Conservation (phyloP, 306 rosid genomes). For the Adenanthera pavonina region DNA sequence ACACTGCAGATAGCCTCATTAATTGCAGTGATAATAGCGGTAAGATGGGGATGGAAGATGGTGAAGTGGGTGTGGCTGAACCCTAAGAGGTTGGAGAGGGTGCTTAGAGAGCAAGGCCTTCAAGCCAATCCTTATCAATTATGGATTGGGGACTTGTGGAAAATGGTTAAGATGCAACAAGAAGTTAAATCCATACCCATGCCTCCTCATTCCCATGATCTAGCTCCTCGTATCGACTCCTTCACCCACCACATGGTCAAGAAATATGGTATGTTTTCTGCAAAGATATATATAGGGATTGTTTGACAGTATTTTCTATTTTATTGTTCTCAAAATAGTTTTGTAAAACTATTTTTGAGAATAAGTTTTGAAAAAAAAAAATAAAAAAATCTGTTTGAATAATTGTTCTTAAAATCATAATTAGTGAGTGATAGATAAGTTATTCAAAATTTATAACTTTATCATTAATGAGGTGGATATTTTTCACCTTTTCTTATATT, state of each 20-base stretch:
- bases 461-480: no score
- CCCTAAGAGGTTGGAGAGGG: slow-evolving; percentile 58
- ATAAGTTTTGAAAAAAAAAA: no score
- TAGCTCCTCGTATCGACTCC: background rate
- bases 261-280: background rate
- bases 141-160: slow-evolving; percentile 39
- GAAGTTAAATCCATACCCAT: background rate
- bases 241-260: background rate
- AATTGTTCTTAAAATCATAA: no score
- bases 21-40: background rate
- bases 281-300: background rate
- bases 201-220: background rate
- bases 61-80: slow-evolving; percentile 60
- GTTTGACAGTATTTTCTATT: no score
- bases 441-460: no score
- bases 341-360: no score
- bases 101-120: slow-evolving; percentile 54
- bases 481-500: no score
- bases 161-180: background rate
- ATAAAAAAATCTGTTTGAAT: no score
- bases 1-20: background rate
- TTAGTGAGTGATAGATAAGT: no score
- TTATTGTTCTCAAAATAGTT: no score
- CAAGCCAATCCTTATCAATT: slow-evolving; percentile 52
- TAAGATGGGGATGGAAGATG: slow-evolving; percentile 49